Conservation (phyloP, 2,329 filamentous ascomycete genomes). For the Pyrenophora tritici-repentis region DNA sequence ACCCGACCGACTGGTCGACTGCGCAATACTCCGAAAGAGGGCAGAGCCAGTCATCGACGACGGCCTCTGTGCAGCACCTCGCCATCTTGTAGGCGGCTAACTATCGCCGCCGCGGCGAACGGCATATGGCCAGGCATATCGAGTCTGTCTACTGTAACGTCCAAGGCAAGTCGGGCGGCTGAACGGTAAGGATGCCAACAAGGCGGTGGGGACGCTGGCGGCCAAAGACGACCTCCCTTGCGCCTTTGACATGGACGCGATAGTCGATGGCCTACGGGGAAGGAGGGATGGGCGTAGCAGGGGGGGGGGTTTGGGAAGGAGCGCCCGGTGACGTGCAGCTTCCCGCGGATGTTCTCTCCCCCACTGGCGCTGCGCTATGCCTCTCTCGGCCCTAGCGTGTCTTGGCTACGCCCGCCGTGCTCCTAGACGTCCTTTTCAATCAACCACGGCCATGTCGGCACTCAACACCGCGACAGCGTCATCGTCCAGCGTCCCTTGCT, state of each 20-base stretch:
- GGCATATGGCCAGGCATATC: conserved; percentile 32
- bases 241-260: conserved; percentile 11
- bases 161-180: not conserved
- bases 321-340: conserved; percentile 44
- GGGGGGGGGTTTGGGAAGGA: conserved; percentile 28
- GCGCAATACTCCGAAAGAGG: conserved; percentile 46
- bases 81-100: conserved; percentile 15
- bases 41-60: conserved; percentile 25
- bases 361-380: conserved; percentile 27
- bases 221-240: not conserved
- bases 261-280: conserved; percentile 16
- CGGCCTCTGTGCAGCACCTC: conserved; percentile 22
- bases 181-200: conserved; percentile 15
- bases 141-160: conserved; percentile 6
- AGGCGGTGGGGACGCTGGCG: conserved; percentile 13
- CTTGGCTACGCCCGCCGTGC: conserved; percentile 26
- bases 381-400: conserved; percentile 21
- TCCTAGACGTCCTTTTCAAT: conserved; percentile 24
- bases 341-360: conserved; percentile 35
- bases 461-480: conserved; percentile 17
- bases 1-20: conserved; percentile 40
- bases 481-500: conserved; percentile 22
- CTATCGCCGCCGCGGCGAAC: conserved; percentile 21
- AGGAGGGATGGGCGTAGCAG: conserved; percentile 23
- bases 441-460: conserved; percentile 21